phyloP scores from a whole-genome alignment of 108 stramenopile species.

The Seminavis robusta region DNA sequence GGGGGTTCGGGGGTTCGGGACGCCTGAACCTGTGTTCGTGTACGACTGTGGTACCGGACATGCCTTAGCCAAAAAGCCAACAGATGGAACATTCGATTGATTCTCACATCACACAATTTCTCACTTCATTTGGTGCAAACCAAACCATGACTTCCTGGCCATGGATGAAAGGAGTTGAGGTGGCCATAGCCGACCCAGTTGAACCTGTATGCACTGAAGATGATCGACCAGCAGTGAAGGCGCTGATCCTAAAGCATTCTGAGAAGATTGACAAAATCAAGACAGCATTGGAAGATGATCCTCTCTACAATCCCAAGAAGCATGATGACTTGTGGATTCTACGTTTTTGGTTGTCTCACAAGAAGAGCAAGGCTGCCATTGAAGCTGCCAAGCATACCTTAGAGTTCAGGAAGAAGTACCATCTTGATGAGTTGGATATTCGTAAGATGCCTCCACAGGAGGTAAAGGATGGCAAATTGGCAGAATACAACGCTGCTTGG shows the following conservation, averaged over 20 bases:
- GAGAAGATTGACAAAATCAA: constrained; percentile 2
- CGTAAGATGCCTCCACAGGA: too few species aligned
- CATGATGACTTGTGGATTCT: constrained; percentile 16
- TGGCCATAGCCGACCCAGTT: not conserved
- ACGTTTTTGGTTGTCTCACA: constrained; percentile 5
- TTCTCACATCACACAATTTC: too few species aligned
- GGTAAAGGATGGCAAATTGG: too few species aligned
- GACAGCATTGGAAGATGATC: not conserved
- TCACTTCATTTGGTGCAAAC: too few species aligned
- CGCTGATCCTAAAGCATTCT: not conserved
- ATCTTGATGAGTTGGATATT: constrained; percentile 4
- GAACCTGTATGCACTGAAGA: not conserved
- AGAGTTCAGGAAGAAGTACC: not conserved
- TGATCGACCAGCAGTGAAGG: not conserved
- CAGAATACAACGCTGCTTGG: too few species aligned
- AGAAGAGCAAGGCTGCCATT: not conserved
- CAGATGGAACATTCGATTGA: too few species aligned
- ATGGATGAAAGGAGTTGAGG: constrained; percentile 9
- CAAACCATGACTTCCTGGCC: too few species aligned
- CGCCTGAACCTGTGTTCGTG: too few species aligned
- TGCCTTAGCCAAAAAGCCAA: too few species aligned
- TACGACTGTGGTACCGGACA: too few species aligned
- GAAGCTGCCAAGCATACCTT: not conserved
- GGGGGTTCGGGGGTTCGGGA: too few species aligned
- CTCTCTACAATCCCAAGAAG: constrained; percentile 11